Conservation (phyloP, 2,329 filamentous ascomycete species). For the Trichoderma citrinoviride region DNA sequence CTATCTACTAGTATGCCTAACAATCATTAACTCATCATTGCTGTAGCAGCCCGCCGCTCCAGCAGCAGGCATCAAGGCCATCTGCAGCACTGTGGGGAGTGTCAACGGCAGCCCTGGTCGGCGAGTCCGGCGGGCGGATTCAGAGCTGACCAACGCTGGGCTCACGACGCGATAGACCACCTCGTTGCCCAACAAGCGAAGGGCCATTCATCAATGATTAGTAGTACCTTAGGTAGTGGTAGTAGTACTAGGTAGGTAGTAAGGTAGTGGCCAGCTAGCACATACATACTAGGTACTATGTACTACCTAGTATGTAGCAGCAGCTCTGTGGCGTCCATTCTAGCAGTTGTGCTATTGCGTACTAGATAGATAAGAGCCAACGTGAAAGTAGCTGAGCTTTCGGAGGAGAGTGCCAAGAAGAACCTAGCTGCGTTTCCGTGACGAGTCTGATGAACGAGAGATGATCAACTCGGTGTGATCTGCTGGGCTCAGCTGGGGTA, state of each 20-base stretch:
- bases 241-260: too few species aligned
- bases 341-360: too few species aligned
- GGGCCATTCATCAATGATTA: neutral
- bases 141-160: constrained; percentile 15
- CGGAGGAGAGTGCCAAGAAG: constrained; percentile 6
- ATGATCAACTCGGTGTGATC: too few species aligned
- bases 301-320: too few species aligned
- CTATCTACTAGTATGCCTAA: too few species aligned
- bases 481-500: too few species aligned
- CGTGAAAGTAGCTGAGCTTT: neutral
- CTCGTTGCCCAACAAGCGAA: constrained; percentile 8
- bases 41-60: neutral
- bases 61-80: too few species aligned
- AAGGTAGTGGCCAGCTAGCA: neutral
- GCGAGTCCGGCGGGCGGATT: constrained; percentile 18
- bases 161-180: neutral
- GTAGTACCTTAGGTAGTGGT: too few species aligned
- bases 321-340: neutral
- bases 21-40: neutral
- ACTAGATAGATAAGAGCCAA: neutral
- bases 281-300: too few species aligned
- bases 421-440: neutral
- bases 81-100: neutral
- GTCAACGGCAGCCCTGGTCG: constrained; percentile 4
- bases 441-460: neutral